Base-by-base conservation (phyloP, 1,139 yeast genomes). In the Trichomonascaceae sp. region DNA sequence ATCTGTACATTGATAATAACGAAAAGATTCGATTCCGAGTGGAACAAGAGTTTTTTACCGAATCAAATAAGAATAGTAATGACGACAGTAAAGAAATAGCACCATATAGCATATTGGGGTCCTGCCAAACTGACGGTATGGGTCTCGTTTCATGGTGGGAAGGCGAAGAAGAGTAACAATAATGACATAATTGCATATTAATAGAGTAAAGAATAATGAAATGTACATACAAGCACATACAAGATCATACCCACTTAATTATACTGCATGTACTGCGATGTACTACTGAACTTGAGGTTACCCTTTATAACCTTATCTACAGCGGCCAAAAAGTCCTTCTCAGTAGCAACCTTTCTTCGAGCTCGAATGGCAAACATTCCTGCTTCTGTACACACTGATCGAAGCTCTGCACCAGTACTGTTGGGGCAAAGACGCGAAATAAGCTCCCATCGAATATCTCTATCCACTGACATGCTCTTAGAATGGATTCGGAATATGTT, bases 301-400 rank as follows among this genome's bases (percentile, higher is more conserved):
- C 99, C 98, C 79, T 91, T 93, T 68, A 93, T 93, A 60, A 93
- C 99, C 79, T 93, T 93, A 65, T 95, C 98, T 53, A 93, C 99
- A 36, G 99, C 96, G 65, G 93, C 89, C 66, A 93, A 78, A 78
- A 93, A 93, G 72, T 93, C 99, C 78, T 93, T 93, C 72, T 93
- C 99, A 51, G 93, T 86, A 45, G 99, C 98, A 54, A 93, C 96
- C 79, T 93, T 93, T 76, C 98, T 83, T 73, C 99, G 84, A 17
- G 98, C 96, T 68, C 99, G 84, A 57, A 93, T 93, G 52, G 99
- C 99, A 78, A 90, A 93, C 99, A 93, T 93, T 65, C 99, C 99
- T 5, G 97, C 97, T 72, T 91, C 97, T 1, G 97, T 91, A 72
- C 98, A 90, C 24, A 91, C 97, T 12, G 96, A 87, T 69, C 96